Evolutionary conservation across 306 rosid species (phyloP), one percentile per base, ranked within the genome.

Genomic region (Carpinus viminea): DNA sequence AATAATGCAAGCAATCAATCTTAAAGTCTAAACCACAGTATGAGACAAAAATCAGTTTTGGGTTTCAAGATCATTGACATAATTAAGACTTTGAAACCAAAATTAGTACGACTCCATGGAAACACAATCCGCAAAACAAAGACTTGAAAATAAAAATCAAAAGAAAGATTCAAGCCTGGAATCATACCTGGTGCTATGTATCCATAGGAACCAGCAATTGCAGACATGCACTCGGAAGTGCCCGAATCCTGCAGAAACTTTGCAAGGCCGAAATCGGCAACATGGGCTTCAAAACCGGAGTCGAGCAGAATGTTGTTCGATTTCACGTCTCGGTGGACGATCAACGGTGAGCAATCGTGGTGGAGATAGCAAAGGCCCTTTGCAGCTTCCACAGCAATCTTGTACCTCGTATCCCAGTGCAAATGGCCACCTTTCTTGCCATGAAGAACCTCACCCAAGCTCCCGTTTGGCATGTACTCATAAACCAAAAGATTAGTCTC

Each of bases 251-350:
- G 98, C 59, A 94, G 88, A 80, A 94, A 94, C 90, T 94, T 94
- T 83, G 98, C 98, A 46, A 94, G 97, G 69, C 98, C 98, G 68
- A 94, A 94, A 87, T 94, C 98, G 77, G 98, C 98, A 78, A 94
- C 98, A 76, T 94, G 98, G 52, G 98, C 98, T 84, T 94, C 98
- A 77, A 85, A 91, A 72, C 68, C 82, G 72, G 92, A 79, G 86
- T 94, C 98, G 34, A 94, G 90, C n/a, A 94, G 96, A 76, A 94
- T 94, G 81, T 94, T 94, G 85, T 94, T 94, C 41, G 98, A 94
- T 84, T 94, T 94, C 7, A 94, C 98, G 74, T 94, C 98, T 12
- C 98, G 83, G 46, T 94, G 98, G 34, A 94, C 97, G 4, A 94
- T 94, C 53, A 94, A 87, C 0, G 98, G 98, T 0, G 98, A 94